Percentiles rank a stretch among this genome's conserved stretches.
phyloP scores from a whole-genome alignment of 2,329 filamentous ascomycete species.

The Beauveria medogensis region DNA sequence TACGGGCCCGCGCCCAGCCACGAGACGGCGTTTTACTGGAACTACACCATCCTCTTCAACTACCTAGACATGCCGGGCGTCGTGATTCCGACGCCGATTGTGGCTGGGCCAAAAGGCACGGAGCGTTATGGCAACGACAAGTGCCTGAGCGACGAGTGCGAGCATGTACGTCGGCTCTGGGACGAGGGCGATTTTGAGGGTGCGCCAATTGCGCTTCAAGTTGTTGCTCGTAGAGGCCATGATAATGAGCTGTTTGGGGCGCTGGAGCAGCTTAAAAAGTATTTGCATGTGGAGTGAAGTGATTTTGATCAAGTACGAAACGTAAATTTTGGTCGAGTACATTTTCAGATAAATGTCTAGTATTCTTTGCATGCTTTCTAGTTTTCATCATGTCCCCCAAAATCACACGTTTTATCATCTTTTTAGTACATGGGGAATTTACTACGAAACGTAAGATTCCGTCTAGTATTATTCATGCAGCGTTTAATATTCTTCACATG shows the following conservation, averaged over 20 bases:
- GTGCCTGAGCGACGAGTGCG: conserved; percentile 19
- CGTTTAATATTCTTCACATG: too few relatives aligned
- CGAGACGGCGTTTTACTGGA: conserved; percentile 29
- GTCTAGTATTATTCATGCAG: too few relatives aligned
- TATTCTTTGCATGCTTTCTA: too few relatives aligned
- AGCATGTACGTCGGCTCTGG: conserved; percentile 25
- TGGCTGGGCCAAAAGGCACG: conserved; percentile 22
- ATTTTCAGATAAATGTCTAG: too few relatives aligned
- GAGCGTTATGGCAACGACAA: background rate
- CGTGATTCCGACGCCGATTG: conserved; percentile 26
- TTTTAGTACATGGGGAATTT: too few relatives aligned
- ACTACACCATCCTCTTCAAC: conserved; percentile 30
- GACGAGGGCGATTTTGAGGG: conserved; percentile 24
- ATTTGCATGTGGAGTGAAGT: background rate
- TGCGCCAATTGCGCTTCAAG: conserved; percentile 25
- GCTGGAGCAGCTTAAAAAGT: conserved; percentile 17
- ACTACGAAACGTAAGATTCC: too few relatives aligned
- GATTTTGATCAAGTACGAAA: too few relatives aligned
- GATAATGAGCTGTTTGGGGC: conserved; percentile 28
- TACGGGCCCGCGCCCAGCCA: conserved; percentile 29
- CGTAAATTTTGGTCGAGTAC: too few relatives aligned
- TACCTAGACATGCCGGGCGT: conserved; percentile 30
- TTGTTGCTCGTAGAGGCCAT: conserved; percentile 25
- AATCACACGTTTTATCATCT: too few relatives aligned
- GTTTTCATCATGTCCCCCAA: accelerated